phyloP scores from a whole-genome alignment of 2,329 filamentous ascomycete species.

The Lachnellula cervina region DNA sequence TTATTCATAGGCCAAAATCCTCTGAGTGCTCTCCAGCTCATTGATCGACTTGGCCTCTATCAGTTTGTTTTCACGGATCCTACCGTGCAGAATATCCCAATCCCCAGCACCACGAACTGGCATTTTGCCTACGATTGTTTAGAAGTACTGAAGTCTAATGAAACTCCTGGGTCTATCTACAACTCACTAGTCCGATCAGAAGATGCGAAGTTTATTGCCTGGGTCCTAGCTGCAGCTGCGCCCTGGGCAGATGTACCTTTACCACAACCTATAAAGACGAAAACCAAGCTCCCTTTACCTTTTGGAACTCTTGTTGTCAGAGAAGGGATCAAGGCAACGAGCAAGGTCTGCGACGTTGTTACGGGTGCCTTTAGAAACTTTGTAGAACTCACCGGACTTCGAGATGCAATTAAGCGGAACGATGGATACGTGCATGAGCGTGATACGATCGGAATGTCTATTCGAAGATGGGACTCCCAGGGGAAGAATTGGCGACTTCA shows the following conservation, averaged over 20 bases:
- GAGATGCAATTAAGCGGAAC: conserved; percentile 47
- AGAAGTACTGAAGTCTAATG: conserved; percentile 42
- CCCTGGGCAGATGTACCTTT: conserved; percentile 61
- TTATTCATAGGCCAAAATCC: conserved; percentile 51
- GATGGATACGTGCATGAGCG: conserved; percentile 46
- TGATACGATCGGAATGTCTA: conserved; percentile 67
- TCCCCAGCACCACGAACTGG: conserved; percentile 59
- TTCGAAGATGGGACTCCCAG: conserved; percentile 63
- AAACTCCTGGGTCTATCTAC: conserved; percentile 44
- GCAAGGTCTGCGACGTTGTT: conserved; percentile 67
- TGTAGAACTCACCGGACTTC: conserved; percentile 57
- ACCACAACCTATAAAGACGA: conserved; percentile 35
- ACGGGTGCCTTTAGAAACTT: conserved; percentile 59
- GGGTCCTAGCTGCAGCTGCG: conserved; percentile 68
- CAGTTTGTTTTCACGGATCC: conserved; percentile 70
- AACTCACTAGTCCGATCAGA: conserved; percentile 54
- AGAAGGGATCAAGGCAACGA: conserved; percentile 75
- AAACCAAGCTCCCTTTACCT: conserved; percentile 49
- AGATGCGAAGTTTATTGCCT: conserved; percentile 66
- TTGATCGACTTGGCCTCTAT: conserved; percentile 65
- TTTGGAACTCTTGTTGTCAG: conserved; percentile 60
- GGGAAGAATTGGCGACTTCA: conserved; percentile 66
- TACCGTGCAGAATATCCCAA: conserved; percentile 43
- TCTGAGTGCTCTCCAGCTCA: conserved; percentile 54
- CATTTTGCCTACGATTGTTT: conserved; percentile 59